A percentile compares a stretch with the other conserved stretches of the same genome.
Conservation (phyloP, 2,329 filamentous ascomycete genomes). For the Boeremia lycopersici region DNA sequence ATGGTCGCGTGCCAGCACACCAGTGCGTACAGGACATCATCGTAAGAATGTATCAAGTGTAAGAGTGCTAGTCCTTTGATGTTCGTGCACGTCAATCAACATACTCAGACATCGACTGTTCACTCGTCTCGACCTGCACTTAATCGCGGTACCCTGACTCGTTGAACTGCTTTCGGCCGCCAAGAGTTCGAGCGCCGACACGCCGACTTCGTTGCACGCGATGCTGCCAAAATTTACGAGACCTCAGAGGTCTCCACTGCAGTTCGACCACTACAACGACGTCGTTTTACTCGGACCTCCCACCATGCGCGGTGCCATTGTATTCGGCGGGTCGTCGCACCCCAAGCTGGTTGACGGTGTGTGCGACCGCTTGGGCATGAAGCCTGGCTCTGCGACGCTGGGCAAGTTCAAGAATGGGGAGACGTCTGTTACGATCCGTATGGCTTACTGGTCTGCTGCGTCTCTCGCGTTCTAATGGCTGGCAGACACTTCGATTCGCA, state of each 20-base stretch:
- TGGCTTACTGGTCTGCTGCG: slow-evolving; percentile 21
- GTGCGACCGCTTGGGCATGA: slow-evolving; percentile 68
- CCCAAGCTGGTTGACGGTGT: slow-evolving; percentile 68
- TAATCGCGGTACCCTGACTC: slow-evolving; percentile 7
- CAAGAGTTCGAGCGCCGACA: slow-evolving; percentile 13
- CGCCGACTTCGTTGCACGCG: slow-evolving; percentile 15
- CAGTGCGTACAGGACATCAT: slow-evolving; percentile 24
- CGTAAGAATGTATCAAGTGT: not conserved
- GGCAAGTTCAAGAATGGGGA: slow-evolving; percentile 74
- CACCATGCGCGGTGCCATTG: slow-evolving; percentile 69
- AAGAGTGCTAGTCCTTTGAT: not conserved
- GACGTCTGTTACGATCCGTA: slow-evolving; percentile 70
- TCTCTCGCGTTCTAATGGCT: slow-evolving; percentile 22
- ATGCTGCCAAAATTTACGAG: slow-evolving; percentile 36
- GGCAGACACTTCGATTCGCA: slow-evolving; percentile 74
- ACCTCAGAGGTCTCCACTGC: slow-evolving; percentile 22
- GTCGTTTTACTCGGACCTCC: slow-evolving; percentile 43
- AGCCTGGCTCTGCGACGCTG: slow-evolving; percentile 64
- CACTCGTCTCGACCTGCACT: not conserved
- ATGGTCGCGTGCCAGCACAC: slow-evolving; percentile 42
- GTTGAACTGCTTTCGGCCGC: slow-evolving; percentile 5
- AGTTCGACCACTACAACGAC: slow-evolving; percentile 37
- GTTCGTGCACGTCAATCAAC: not conserved
- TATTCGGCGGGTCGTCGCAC: slow-evolving; percentile 71
- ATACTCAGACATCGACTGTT: not conserved